Percentiles rank a stretch among this genome's conserved stretches.
phyloP scores from a whole-genome alignment of 345 rosid genomes.

The Barbarea vulgaris region DNA sequence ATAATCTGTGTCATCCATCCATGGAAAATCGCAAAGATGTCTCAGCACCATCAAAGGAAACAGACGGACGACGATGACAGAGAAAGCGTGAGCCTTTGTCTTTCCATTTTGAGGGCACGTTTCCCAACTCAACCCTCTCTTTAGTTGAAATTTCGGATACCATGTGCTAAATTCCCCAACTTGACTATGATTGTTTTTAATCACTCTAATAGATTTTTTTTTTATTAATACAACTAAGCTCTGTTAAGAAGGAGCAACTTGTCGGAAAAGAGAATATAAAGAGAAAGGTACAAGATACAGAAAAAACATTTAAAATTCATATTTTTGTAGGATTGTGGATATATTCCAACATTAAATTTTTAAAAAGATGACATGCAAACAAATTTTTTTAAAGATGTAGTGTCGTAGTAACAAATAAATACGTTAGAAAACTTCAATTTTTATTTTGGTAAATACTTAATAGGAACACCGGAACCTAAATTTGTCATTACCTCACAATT shows the following conservation, averaged over 20 bases:
- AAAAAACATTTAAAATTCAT: too few species aligned
- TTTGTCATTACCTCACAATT: too few species aligned
- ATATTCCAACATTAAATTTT: too few species aligned
- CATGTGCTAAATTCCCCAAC: conserved; percentile 7
- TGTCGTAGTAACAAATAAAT: too few species aligned
- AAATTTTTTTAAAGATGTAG: too few species aligned
- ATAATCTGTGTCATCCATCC: conserved; percentile 18
- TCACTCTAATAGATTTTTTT: too few species aligned
- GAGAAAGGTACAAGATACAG: not conserved
- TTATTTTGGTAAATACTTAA: too few species aligned
- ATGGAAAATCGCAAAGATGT: conserved; percentile 33
- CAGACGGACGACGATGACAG: conserved; percentile 31
- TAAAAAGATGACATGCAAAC: too few species aligned
- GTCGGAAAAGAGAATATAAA: not conserved
- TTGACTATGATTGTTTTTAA: not conserved
- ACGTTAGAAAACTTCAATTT: too few species aligned
- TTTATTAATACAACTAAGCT: not conserved
- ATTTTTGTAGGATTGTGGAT: too few species aligned
- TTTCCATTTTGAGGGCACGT: conserved; percentile 27
- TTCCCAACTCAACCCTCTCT: conserved; percentile 10
- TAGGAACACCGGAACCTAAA: too few species aligned
- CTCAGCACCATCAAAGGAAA: conserved; percentile 37
- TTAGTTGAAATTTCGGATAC: not conserved
- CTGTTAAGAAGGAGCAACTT: not conserved
- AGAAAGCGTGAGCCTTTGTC: conserved; percentile 31